Evolutionary conservation across 768 basidiomycete genomes (phyloP).

Genomic region (Mrakia blollopis): DNA sequence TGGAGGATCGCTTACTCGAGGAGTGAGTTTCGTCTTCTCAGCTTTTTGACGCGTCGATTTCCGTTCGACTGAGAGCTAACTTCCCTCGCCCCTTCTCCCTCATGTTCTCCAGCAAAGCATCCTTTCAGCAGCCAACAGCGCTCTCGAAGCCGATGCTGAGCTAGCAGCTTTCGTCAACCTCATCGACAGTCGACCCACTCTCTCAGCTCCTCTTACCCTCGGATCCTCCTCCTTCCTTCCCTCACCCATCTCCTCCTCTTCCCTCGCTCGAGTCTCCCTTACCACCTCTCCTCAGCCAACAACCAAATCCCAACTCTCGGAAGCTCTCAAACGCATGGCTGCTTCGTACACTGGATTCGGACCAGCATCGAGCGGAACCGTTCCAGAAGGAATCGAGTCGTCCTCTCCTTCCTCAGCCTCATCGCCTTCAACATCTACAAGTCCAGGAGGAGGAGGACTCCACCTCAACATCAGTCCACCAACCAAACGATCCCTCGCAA

Average conservation of each 20-base stretch:
- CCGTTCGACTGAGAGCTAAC: too few relatives aligned
- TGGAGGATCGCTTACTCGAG: constrained; percentile 14
- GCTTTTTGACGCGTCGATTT: neutral
- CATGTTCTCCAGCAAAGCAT: neutral
- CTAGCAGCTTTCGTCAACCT: constrained; percentile 21
- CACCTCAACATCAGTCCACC: neutral
- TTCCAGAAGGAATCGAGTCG: neutral
- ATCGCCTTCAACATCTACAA: neutral
- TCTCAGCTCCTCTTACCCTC: constrained; percentile 12
- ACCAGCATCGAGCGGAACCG: neutral
- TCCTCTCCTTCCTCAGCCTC: constrained; percentile 1
- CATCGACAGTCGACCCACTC: constrained; percentile 20
- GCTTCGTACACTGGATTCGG: constrained; percentile 14
- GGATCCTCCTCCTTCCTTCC: constrained; percentile 20
- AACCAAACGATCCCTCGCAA: neutral
- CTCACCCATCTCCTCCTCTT: neutral
- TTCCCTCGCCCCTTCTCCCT: neutral
- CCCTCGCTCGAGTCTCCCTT: neutral
- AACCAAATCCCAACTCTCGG: constrained; percentile 21
- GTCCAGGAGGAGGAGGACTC: neutral
- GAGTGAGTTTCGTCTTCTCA: neutral
- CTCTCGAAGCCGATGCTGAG: constrained; percentile 22
- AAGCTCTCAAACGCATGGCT: constrained; percentile 22
- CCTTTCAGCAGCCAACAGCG: constrained; percentile 9
- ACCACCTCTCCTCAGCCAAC: neutral